Evolutionary conservation across 306 rosid genomes (phyloP).

Genomic region (Ammopiptanthus mongolicus): DNA sequence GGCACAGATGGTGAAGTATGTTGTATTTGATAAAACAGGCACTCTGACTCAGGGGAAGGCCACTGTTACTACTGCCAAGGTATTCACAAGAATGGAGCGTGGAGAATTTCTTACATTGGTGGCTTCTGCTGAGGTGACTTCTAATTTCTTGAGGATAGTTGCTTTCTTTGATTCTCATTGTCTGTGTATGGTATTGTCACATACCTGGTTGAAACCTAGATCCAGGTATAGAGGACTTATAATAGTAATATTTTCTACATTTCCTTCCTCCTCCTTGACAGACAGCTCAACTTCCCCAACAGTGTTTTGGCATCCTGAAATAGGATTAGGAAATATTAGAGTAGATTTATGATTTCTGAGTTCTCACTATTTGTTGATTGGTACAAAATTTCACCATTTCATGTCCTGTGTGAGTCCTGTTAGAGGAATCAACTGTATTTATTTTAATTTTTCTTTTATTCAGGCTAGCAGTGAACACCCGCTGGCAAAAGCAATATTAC

Average conservation of each 20-base stretch:
- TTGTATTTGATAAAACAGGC: constrained; percentile 95
- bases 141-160: constrained; percentile 12
- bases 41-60: constrained; percentile 97
- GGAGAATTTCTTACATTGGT: constrained; percentile 93
- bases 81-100: constrained; percentile 76
- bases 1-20: constrained; percentile 85
- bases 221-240: not conserved
- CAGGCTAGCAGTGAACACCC: constrained; percentile 99
- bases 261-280: not conserved
- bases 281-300: not conserved
- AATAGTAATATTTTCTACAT: not conserved
- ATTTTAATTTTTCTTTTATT: constrained; percentile 10
- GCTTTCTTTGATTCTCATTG: constrained; percentile 6
- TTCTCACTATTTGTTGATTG: not conserved
- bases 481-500: constrained; percentile 83
- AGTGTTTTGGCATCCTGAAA: constrained; percentile 14
- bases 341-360: not conserved
- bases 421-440: not conserved
- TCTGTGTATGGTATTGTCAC: constrained; percentile 1
- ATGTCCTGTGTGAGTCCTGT: not conserved
- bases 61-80: constrained; percentile 69
- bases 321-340: not conserved
- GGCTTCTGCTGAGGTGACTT: constrained; percentile 94
- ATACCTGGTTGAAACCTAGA: constrained; percentile 4
- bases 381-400: not conserved